Evolutionary conservation across 2,329 filamentous ascomycete genomes (phyloP).

Genomic region (Fusarium pseudograminearum): DNA sequence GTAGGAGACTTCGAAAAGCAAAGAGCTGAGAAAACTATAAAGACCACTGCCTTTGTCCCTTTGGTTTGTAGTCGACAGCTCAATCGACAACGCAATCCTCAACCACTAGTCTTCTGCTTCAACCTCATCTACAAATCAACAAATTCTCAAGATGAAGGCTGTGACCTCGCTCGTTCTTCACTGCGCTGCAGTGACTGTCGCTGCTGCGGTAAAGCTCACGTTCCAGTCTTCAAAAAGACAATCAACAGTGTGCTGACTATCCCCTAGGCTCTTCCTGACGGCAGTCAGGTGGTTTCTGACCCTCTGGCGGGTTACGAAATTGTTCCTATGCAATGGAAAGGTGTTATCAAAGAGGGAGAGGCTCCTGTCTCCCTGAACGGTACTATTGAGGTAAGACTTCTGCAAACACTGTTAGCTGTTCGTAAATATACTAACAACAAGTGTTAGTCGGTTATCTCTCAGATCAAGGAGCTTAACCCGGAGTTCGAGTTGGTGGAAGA

Average conservation of each 20-base stretch:
- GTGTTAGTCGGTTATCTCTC: background rate
- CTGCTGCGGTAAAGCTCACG: background rate
- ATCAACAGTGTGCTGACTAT: rapidly evolving
- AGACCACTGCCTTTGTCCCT: background rate
- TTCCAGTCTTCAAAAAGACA: background rate
- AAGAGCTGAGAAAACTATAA: background rate
- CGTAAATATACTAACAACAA: background rate
- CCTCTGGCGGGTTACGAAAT: background rate
- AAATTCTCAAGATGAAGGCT: background rate
- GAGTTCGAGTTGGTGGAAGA: background rate
- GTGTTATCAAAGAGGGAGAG: background rate
- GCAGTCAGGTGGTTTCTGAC: background rate
- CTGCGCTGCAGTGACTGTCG: background rate
- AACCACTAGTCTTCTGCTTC: background rate
- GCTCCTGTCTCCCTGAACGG: background rate
- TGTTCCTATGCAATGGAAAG: background rate
- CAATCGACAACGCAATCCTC: background rate
- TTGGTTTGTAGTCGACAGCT: background rate
- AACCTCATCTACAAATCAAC: background rate
- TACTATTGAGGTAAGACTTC: background rate
- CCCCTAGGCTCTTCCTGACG: background rate
- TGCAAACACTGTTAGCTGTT: background rate
- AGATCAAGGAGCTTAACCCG: background rate
- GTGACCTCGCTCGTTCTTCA: background rate
- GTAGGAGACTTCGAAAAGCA: too few relatives aligned